These are phyloP conservation scores for Pseudocercospora fuligena DNA, from an alignment of 2,329 filamentous ascomycete species.

Conservation along the genomic window DNA sequence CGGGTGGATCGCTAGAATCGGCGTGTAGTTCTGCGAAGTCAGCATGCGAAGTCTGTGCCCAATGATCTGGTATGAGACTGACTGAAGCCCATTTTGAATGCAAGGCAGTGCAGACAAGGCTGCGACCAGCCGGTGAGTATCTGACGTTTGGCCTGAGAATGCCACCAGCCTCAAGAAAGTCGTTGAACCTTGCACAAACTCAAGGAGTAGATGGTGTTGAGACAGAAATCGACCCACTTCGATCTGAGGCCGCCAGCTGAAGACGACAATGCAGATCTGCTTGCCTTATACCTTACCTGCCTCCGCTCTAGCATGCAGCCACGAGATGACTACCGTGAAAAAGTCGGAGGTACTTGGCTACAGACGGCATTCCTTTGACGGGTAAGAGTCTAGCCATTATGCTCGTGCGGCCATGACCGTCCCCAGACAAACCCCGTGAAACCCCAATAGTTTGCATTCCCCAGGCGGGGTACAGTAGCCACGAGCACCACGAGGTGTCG, in stretches of 20 bases:
- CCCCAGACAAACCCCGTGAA: not conserved
- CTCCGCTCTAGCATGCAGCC: not conserved
- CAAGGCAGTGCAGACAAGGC: not conserved
- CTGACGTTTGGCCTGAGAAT: not conserved
- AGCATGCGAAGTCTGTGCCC: not conserved
- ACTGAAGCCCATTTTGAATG: slow-evolving; percentile 20
- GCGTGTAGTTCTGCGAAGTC: slow-evolving; percentile 18
- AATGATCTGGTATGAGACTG: not conserved
- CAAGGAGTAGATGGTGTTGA: not conserved
- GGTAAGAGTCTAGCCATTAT: not conserved
- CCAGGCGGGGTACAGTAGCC: slow-evolving; percentile 3
- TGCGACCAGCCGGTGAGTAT: not conserved
- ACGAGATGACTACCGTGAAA: not conserved
- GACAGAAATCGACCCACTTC: not conserved
- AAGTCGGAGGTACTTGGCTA: not conserved
- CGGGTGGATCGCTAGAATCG: slow-evolving; percentile 50
- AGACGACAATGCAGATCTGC: slow-evolving; percentile 7
- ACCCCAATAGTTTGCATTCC: slow-evolving; percentile 3
- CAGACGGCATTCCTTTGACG: not conserved
- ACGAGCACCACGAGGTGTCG: not conserved
- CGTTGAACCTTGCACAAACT: not conserved
- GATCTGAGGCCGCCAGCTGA: slow-evolving; percentile 22
- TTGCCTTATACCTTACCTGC: slow-evolving; percentile 16
- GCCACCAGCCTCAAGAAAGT: not conserved
- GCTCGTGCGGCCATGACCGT: not conserved